Conservation (phyloP, 139 green algal species). For the Chlorella sp. region DNA sequence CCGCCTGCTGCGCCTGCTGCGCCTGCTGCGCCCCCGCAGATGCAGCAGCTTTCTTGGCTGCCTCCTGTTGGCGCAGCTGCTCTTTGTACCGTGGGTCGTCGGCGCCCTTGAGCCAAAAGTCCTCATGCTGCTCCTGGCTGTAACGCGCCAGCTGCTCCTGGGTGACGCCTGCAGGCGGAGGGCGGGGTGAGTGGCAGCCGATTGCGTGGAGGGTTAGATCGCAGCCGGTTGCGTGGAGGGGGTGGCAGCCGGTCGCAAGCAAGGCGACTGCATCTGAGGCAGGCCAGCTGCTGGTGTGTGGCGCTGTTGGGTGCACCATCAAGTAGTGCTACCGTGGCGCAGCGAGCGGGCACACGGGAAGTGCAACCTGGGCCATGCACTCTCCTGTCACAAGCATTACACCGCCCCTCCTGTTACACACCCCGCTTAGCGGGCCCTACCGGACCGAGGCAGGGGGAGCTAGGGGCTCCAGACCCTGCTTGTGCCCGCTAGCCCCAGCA, state of each 20-base stretch:
- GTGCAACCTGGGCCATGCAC: no score
- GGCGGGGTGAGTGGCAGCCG: no score
- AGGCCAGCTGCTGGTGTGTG: neutral
- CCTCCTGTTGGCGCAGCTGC: slow-evolving; percentile 5
- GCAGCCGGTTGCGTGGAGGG: neutral
- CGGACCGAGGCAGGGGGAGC: no score
- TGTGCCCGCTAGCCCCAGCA: no score
- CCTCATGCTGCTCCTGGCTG: slow-evolving; percentile 32
- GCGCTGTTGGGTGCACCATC: no score
- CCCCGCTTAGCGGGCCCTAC: no score
- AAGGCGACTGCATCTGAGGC: neutral
- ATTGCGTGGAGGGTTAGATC: no score
- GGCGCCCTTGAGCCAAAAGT: slow-evolving; percentile 34
- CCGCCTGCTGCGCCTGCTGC: neutral
- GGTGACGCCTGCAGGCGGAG: neutral
- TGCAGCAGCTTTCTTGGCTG: neutral
- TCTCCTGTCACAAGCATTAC: neutral
- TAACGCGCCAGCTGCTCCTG: slow-evolving; percentile 32
- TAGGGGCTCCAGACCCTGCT: no score
- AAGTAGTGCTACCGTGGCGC: no score
- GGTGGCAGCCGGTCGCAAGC: neutral
- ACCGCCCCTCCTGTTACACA: no score
- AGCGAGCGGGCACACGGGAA: neutral
- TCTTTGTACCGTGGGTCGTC: slow-evolving; percentile 23
- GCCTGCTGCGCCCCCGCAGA: neutral